Percentiles rank a stretch among this genome's conserved stretches.
These are phyloP conservation scores for Metschnikowia shivogae DNA, from an alignment of 805 yeast species.

Conservation along the genomic window DNA sequence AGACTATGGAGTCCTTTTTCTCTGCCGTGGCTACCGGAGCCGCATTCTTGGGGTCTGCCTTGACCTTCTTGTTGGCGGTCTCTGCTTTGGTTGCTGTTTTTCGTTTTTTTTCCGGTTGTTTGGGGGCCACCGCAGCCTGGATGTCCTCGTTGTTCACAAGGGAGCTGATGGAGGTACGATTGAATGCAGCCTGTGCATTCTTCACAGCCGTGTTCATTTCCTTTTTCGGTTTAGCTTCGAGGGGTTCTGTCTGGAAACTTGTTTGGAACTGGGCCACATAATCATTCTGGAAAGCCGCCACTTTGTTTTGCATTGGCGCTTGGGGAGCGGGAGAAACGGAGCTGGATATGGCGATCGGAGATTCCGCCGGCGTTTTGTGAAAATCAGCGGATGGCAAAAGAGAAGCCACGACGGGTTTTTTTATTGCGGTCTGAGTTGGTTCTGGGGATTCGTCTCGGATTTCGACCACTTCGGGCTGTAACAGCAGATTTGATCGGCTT, in stretches of 20 bases:
- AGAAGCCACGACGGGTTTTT: background rate
- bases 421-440: background rate
- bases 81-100: conserved; percentile 11
- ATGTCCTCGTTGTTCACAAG: conserved; percentile 36
- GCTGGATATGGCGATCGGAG: background rate
- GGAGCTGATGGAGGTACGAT: conserved; percentile 37
- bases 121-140: conserved; percentile 4
- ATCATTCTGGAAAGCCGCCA: background rate
- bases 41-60: conserved; percentile 6
- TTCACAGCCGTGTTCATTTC: conserved; percentile 3
- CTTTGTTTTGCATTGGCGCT: background rate
- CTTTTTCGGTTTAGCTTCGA: background rate
- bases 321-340: background rate
- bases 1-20: background rate
- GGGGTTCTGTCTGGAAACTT: conserved; percentile 18
- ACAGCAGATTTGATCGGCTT: no score
- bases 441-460: background rate
- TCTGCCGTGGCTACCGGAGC: background rate
- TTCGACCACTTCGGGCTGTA: background rate
- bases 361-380: background rate
- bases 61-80: conserved; percentile 9
- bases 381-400: background rate
- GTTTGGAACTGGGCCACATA: conserved; percentile 25
- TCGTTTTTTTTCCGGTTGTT: conserved; percentile 11
- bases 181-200: conserved; percentile 8